These are phyloP conservation scores for Ophiorrhiza pumila DNA, from an alignment of 257 asterid species.

Conservation along the genomic window DNA sequence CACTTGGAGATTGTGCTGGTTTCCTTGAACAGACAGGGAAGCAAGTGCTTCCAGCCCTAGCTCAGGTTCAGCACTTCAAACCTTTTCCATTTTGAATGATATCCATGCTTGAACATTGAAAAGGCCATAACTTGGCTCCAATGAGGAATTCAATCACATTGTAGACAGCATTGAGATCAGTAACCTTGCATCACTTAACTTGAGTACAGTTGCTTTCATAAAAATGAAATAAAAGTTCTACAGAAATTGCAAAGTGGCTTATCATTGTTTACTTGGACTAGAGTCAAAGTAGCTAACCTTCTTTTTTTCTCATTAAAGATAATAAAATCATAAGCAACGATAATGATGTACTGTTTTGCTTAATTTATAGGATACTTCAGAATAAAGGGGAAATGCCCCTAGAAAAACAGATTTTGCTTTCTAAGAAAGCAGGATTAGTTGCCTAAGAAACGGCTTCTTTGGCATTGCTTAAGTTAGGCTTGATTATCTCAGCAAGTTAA, in stretches of 20 bases:
- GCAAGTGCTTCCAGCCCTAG: constrained; percentile 89
- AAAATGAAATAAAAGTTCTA: background rate
- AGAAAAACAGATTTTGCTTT: background rate
- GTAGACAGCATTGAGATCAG: background rate
- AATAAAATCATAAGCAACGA: background rate
- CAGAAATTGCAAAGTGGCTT: background rate
- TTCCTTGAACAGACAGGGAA: constrained; percentile 75
- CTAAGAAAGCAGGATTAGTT: background rate
- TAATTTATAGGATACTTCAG: background rate
- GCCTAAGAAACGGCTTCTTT: background rate
- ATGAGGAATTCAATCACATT: background rate
- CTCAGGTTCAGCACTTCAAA: constrained; percentile 54
- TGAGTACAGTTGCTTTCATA: background rate
- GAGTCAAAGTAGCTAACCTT: background rate
- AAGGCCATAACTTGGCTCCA: background rate
- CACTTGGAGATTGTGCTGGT: constrained; percentile 92
- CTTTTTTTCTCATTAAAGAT: background rate
- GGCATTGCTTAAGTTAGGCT: background rate
- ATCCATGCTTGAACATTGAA: background rate
- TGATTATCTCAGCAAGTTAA: too few species aligned
- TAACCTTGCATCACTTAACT: background rate
- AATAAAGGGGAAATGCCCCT: background rate
- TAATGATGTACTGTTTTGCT: background rate
- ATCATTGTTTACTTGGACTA: background rate
- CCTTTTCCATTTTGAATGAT: background rate